Base-by-base conservation (phyloP, 2,329 filamentous ascomycete genomes). In the Pseudogymnoascus sp. region DNA sequence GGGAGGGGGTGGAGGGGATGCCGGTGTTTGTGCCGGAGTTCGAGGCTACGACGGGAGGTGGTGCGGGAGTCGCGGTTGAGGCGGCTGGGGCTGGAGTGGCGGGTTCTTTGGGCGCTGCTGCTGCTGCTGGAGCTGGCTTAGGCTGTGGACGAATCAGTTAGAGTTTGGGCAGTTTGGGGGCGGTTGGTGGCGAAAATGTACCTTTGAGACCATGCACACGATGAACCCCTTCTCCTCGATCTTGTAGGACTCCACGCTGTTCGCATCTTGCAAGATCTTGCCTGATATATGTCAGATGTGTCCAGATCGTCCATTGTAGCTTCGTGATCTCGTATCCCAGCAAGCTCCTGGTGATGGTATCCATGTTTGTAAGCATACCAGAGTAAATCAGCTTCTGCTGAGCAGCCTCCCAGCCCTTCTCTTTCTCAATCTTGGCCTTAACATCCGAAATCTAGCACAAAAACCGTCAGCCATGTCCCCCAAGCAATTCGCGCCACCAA, bases 221-320 rank as follows among this genome's bases (percentile, higher is more conserved):
- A 99, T 92, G 76, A 97, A 99, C 38, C 94, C 94, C 83, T 97
- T 99, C 84, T 97, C 94, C 78, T 99, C 93, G 67, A 99, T 97
- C 78, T 91, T 96, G 81, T 97, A 97, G 42, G 90, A 92, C 77
- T 92, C 91, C 70, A 99, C 90, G 2, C 92, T 96, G 74, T 97
- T 94, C 66, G 92, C 91, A 88, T 99, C 93, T 78, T 97, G 93
- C 68, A 99, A 81, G 71, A 99, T 97, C 82, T 99, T 99, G 80
- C 94, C 92, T 97, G 70, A 63, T 59, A 28, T 28, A 4, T 50
- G 44, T 50, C 44, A 50, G 44, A 2, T 50, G 23, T 50, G 21
- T 50, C 44, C 47, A n/a, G 33, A 47, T 37, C 18, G 50, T 62
- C 14, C 28, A 4, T 21, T 16, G 21, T 21, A 38, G 35, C 18